phyloP scores from a whole-genome alignment of 352 stramenopile species.

The Nothophytophthora sp. region DNA sequence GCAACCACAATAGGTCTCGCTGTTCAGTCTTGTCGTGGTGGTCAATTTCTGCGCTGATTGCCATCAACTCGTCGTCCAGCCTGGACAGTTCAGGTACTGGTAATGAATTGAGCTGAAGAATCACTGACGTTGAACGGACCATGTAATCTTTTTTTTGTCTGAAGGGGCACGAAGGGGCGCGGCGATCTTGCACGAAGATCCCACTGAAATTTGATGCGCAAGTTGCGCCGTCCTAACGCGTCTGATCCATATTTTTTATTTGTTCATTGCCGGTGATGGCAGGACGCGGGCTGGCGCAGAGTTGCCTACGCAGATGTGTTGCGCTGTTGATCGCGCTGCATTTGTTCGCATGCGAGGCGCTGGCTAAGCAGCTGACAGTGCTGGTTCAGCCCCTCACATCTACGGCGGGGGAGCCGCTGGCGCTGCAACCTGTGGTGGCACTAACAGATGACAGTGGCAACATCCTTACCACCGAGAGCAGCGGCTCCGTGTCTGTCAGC shows the following conservation, averaged over 20 bases:
- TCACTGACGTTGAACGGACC: no score
- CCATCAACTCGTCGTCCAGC: no score
- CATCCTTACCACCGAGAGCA: constrained; percentile 64
- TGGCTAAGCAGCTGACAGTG: constrained; percentile 48
- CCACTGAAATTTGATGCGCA: constrained; percentile 25
- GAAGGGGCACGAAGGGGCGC: no score
- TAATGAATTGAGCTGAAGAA: no score
- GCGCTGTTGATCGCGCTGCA: constrained; percentile 6
- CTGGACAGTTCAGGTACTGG: no score
- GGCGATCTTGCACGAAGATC: no score
- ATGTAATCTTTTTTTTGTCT: no score
- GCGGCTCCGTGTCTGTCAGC: constrained; percentile 49
- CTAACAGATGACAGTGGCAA: constrained; percentile 79
- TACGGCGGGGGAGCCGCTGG: constrained; percentile 58
- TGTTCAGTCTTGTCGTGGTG: no score
- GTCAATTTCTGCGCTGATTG: no score
- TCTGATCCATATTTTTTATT: no score
- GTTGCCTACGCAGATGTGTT: not conserved
- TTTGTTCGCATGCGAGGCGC: not conserved
- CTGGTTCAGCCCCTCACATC: constrained; percentile 71
- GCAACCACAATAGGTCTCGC: no score
- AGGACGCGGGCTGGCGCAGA: constrained; percentile 13
- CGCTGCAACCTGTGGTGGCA: constrained; percentile 62
- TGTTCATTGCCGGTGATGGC: constrained; percentile 27
- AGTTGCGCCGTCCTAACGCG: no score